Evolutionary conservation across 176 grass and related monocot species (phyloP), one percentile per base, ranked within the genome.

Genomic region (Cymbopogon citratus): DNA sequence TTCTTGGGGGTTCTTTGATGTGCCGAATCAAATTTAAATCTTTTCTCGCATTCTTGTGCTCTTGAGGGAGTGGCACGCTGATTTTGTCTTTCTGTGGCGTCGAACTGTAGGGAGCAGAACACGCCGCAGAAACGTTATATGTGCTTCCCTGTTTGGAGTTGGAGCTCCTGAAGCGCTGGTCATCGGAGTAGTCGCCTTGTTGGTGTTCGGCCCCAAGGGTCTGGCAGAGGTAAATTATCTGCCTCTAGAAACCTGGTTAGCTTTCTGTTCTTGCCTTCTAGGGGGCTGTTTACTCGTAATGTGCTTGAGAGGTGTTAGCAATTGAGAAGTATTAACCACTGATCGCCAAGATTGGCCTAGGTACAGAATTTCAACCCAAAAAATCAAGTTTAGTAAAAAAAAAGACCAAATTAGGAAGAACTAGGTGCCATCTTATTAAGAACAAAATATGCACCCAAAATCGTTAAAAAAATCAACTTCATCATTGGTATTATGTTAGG

Each of bases 191-290:
- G 96, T 99, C 19, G 96, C 96, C 63, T 78, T 99, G 85, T 75
- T 95, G 35, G 91, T 99, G 18, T 99, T 99, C 65, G 92, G 96
- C 59, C 96, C 96, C 56, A 99, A 99, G 89, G 96, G 96, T 63
- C 87, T 99, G 71, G 96, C 96, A 63, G 96, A 99, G 87, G 92
- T 93, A 93, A 74, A 61, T 12, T 51, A 21, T n/a, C 26, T 70
- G 38, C 21, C 35, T 25, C 14, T 6, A 31, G 34, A 78, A 31
- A 12, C 33, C 23, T 86, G 3, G 10, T 23, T 6, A 25, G 76
- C 13, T 23, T 85, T 63, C 18, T 21, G 56, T 40, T 29, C 10
- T 7, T 56, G n/a, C 14, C 36, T 8, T 77, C 10, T 48, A 9
- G 39, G 39, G 68, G 24, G 24, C 13, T 49, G 5, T 51, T 35